A percentile compares a stretch with the other conserved stretches of the same genome.
phyloP scores from a whole-genome alignment of 164 flowering plant genomes.

The Tinospora cordifolia region DNA sequence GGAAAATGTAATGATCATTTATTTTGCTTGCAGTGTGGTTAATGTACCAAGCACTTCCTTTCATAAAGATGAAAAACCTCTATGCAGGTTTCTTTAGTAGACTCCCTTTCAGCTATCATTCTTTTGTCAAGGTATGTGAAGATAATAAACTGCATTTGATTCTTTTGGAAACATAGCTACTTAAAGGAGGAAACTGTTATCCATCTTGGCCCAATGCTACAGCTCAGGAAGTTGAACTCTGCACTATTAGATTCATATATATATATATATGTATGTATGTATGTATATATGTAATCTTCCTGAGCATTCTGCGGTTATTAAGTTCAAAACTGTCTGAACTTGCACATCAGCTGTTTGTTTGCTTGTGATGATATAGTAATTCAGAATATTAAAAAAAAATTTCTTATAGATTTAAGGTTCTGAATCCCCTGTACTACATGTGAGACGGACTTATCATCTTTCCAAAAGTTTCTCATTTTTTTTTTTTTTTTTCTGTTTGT shows the following conservation, averaged over 20 bases:
- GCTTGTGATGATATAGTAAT: neutral
- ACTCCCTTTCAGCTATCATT: conserved; percentile 57
- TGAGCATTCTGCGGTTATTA: neutral
- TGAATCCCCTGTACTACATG: neutral
- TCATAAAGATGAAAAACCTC: conserved; percentile 50
- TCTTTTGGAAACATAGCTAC: neutral
- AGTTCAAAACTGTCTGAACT: neutral
- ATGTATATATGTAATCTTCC: neutral
- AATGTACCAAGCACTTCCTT: conserved; percentile 80
- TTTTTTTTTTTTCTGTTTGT: neutral
- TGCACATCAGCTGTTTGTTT: neutral
- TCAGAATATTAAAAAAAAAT: conserved; percentile 3
- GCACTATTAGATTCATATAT: neutral
- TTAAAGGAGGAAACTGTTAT: neutral
- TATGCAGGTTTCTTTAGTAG: conserved; percentile 42
- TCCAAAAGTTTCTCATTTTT: neutral
- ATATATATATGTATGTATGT: too few relatives aligned
- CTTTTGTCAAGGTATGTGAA: conserved; percentile 53
- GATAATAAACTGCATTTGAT: neutral
- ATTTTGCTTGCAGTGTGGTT: conserved; percentile 58
- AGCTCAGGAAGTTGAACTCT: neutral
- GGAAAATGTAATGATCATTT: neutral
- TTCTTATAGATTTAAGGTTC: neutral
- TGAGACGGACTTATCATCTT: neutral
- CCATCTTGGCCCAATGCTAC: neutral